Conservation (phyloP, 176 grass and related monocot species). For the Ampelocalamus luodianensis region DNA sequence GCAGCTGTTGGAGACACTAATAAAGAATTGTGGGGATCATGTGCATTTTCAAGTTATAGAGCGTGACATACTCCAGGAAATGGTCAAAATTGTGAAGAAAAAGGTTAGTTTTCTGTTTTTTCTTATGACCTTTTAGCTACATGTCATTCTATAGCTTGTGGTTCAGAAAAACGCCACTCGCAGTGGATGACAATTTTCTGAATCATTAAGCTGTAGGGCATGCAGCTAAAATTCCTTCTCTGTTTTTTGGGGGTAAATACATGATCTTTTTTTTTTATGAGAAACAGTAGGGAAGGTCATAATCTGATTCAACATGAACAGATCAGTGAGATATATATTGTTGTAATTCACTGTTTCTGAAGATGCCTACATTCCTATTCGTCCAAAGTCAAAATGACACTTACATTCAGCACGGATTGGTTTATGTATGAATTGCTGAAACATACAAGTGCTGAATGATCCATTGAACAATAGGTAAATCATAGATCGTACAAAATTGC, state of each 20-base stretch:
- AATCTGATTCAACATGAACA: not conserved
- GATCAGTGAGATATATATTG: not conserved
- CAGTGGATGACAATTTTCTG: not conserved
- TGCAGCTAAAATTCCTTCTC: not conserved
- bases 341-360: not conserved
- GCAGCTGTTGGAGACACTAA: conserved; percentile 56
- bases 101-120: conserved; percentile 50
- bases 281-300: not conserved
- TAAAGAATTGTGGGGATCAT: conserved; percentile 57
- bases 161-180: not conserved
- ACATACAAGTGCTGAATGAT: not conserved
- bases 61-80: conserved; percentile 79
- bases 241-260: not conserved
- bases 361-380: not conserved
- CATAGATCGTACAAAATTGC: not conserved
- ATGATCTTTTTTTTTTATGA: not conserved
- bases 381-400: not conserved
- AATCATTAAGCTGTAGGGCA: not conserved
- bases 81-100: conserved; percentile 84
- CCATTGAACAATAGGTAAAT: not conserved
- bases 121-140: not conserved
- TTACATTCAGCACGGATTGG: not conserved
- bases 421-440: not conserved
- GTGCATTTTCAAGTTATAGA: conserved; percentile 80
- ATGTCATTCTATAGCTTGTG: not conserved